These are phyloP conservation scores for Fusarium burgessii DNA, from an alignment of 2,329 filamentous ascomycete species.

Conservation along the genomic window DNA sequence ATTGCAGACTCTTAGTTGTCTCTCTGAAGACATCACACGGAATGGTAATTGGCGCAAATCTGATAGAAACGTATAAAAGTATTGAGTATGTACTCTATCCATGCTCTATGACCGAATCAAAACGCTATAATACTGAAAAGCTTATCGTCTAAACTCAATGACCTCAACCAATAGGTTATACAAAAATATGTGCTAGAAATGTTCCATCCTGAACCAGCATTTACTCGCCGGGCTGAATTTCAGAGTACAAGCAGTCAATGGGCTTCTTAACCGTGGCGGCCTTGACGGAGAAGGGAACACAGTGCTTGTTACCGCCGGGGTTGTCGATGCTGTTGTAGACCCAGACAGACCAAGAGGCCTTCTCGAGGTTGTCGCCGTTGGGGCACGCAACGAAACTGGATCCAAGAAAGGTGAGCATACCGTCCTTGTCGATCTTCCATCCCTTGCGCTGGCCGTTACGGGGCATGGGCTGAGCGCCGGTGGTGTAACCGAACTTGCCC, in stretches of 20 bases:
- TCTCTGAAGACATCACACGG: not conserved
- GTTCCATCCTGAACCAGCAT: not conserved
- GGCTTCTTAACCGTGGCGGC: conserved; percentile 48
- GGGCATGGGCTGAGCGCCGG: conserved; percentile 55
- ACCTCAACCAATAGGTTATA: not conserved
- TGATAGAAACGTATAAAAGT: not conserved
- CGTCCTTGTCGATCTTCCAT: conserved; percentile 59
- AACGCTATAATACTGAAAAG: conserved; percentile 18
- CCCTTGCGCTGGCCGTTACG: conserved; percentile 59
- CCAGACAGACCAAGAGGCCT: conserved; percentile 56
- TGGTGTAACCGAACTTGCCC: conserved; percentile 65
- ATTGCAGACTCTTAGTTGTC: not conserved
- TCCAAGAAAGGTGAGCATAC: conserved; percentile 61
- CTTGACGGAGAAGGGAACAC: conserved; percentile 52
- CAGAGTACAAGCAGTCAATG: conserved; percentile 55
- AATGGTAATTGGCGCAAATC: not conserved
- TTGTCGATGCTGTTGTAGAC: conserved; percentile 47
- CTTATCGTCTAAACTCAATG: not conserved
- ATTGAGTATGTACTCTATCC: conserved; percentile 19
- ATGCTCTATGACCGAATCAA: not conserved
- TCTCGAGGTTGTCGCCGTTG: conserved; percentile 47
- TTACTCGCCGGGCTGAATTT: conserved; percentile 7
- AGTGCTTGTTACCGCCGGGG: conserved; percentile 54
- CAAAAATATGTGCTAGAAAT: not conserved
- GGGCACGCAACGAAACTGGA: conserved; percentile 66